phyloP scores from a whole-genome alignment of 305 asterid genomes.

The Fraxinus greggii region DNA sequence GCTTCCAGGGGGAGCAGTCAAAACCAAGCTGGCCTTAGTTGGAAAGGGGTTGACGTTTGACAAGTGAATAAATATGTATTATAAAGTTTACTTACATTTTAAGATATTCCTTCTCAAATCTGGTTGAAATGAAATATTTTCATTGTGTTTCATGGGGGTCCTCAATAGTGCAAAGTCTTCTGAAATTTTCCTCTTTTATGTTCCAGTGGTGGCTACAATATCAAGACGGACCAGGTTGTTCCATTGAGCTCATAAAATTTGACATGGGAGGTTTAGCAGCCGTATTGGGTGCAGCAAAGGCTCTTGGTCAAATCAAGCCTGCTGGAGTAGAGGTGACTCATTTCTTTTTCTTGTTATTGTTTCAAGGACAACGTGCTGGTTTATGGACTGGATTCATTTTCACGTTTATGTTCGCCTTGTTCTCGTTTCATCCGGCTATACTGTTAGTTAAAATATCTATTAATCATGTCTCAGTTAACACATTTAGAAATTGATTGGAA shows the following conservation, averaged over 20 bases:
- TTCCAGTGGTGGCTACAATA: slow-evolving; percentile 68
- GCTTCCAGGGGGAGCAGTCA: slow-evolving; percentile 73
- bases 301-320: slow-evolving; percentile 90
- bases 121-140: not conserved
- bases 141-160: not conserved
- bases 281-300: slow-evolving; percentile 95
- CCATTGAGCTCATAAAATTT: slow-evolving; percentile 88
- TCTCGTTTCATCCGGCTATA: not conserved
- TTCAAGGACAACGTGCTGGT: not conserved
- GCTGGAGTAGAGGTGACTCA: slow-evolving; percentile 83
- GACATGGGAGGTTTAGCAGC: slow-evolving; percentile 99
- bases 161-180: not conserved
- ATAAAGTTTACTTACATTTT: not conserved
- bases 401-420: not conserved
- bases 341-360: slow-evolving; percentile 3
- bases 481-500: slow-evolving; percentile 7
- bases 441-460: not conserved
- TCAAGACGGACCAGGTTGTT: slow-evolving; percentile 91
- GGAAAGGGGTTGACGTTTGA: slow-evolving; percentile 99
- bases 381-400: not conserved
- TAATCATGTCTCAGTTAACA: not conserved
- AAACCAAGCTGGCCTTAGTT: slow-evolving; percentile 82
- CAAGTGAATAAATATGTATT: slow-evolving; percentile 46
- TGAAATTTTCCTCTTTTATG: slow-evolving; percentile 16
- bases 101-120: slow-evolving; percentile 1